Evolutionary conservation across 2,329 filamentous ascomycete genomes (phyloP).

Genomic region (Thielaviopsis musarum): DNA sequence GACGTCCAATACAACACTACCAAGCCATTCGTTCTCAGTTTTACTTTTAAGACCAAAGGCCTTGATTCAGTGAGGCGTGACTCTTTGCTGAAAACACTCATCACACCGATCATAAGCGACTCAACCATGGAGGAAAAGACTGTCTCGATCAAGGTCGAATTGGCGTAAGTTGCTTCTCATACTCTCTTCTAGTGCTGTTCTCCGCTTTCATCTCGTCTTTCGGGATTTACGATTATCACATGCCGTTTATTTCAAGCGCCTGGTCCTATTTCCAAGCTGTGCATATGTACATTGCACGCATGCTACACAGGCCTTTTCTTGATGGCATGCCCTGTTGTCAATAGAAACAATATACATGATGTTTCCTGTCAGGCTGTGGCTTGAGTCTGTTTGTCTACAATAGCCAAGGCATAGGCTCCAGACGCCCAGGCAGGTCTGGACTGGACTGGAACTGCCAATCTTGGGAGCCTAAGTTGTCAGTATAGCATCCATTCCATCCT

Average conservation of each 20-base stretch:
- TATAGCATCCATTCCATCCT: background rate
- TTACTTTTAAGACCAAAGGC: background rate
- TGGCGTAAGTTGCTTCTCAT: constrained; percentile 29
- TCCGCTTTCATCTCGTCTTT: background rate
- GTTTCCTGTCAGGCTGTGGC: background rate
- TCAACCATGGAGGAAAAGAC: constrained; percentile 15
- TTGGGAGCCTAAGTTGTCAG: background rate
- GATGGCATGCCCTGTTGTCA: background rate
- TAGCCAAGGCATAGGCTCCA: background rate
- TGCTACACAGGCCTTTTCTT: background rate
- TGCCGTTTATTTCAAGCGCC: background rate
- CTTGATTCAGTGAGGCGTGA: background rate
- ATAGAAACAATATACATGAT: background rate
- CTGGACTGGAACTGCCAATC: background rate
- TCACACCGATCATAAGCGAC: background rate
- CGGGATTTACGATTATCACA: background rate
- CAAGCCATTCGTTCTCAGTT: background rate
- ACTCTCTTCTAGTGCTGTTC: background rate
- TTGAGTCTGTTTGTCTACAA: background rate
- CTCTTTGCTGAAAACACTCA: background rate
- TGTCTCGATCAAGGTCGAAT: constrained; percentile 54
- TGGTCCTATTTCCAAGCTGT: background rate
- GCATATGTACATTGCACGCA: background rate
- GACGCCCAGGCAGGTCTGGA: background rate
- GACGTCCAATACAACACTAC: background rate